A percentile compares a stretch with the other conserved stretches of the same genome.
phyloP scores from a whole-genome alignment of 352 stramenopile genomes.

The Elongisporangium senticosum region DNA sequence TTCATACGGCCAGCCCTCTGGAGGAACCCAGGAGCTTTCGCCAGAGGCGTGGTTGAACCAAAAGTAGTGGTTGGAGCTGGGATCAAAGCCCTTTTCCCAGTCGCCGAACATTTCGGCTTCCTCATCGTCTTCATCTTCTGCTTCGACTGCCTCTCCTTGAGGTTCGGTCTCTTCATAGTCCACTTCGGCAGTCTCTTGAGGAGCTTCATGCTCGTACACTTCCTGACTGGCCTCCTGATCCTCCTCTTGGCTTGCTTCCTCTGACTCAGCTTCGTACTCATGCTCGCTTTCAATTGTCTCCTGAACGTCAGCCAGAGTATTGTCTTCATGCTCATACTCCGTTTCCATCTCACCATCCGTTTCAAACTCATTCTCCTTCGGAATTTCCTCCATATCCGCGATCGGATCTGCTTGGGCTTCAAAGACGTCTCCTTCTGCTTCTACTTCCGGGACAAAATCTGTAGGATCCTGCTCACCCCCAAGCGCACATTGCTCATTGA shows the following conservation, averaged over 20 bases:
- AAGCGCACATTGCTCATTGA: not conserved
- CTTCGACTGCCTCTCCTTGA: conserved; percentile 25
- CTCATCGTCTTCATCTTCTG: conserved; percentile 65
- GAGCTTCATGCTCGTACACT: not conserved
- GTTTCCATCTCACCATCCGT: not conserved
- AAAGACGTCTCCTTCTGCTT: not conserved
- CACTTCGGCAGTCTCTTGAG: conserved; percentile 6
- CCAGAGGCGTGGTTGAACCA: conserved; percentile 85
- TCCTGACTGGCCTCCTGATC: not conserved
- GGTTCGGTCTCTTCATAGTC: conserved; percentile 10
- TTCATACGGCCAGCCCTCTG: conserved; percentile 70
- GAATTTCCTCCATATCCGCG: not conserved
- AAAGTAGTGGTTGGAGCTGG: conserved; percentile 79
- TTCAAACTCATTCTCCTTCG: not conserved
- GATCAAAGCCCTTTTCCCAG: conserved; percentile 84
- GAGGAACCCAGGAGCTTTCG: conserved; percentile 74
- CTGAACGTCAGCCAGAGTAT: not conserved
- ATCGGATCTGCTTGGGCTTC: not conserved
- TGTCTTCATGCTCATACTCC: not conserved
- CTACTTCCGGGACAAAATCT: not conserved
- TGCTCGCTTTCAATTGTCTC: not conserved
- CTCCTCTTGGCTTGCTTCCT: conserved; percentile 2
- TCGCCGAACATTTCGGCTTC: conserved; percentile 72
- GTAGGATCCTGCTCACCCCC: not conserved
- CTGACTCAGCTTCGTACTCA: not conserved